phyloP scores from a whole-genome alignment of 371 early-diverging fungal genomes.

The Mortierella sp. region DNA sequence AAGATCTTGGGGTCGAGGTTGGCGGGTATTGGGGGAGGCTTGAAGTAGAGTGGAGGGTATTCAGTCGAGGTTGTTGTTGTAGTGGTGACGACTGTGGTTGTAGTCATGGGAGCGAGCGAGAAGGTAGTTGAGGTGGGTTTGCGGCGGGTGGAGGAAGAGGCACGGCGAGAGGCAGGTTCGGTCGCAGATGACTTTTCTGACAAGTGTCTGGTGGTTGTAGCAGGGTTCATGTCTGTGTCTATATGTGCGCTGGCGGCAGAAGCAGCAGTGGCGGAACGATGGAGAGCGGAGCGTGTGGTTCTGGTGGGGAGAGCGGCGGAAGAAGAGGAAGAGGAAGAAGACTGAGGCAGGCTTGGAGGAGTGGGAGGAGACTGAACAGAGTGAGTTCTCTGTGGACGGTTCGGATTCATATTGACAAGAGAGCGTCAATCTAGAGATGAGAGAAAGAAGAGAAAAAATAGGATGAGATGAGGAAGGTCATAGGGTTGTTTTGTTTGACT shows the following conservation, averaged over 20 bases:
- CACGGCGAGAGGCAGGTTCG: conserved; percentile 8
- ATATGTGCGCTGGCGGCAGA: neutral
- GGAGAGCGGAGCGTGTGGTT: conserved; percentile 28
- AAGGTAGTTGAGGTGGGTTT: conserved; percentile 60
- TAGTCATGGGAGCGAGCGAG: conserved; percentile 60
- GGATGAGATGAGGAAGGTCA: conserved; percentile 14
- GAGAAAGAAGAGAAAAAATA: neutral
- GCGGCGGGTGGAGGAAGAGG: conserved; percentile 32
- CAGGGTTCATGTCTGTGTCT: conserved; percentile 10
- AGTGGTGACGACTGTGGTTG: conserved; percentile 72
- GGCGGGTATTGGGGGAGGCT: conserved; percentile 60
- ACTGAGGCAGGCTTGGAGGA: conserved; percentile 38
- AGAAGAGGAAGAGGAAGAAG: conserved; percentile 22
- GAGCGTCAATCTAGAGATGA: neutral
- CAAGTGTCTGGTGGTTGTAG: neutral
- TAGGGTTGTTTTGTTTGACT: neutral
- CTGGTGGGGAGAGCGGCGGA: neutral
- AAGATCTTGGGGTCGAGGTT: conserved; percentile 65
- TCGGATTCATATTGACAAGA: conserved; percentile 21
- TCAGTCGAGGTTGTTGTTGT: conserved; percentile 75
- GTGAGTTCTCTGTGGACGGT: conserved; percentile 23
- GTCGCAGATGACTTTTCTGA: conserved; percentile 9
- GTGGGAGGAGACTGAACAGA: conserved; percentile 46
- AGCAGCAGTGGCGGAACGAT: conserved; percentile 18
- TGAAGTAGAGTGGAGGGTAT: conserved; percentile 69